Percentiles rank a stretch among this genome's conserved stretches.
These are phyloP conservation scores for Prunus yedoensis DNA, from an alignment of 331 rosid genomes.

Conservation along the genomic window DNA sequence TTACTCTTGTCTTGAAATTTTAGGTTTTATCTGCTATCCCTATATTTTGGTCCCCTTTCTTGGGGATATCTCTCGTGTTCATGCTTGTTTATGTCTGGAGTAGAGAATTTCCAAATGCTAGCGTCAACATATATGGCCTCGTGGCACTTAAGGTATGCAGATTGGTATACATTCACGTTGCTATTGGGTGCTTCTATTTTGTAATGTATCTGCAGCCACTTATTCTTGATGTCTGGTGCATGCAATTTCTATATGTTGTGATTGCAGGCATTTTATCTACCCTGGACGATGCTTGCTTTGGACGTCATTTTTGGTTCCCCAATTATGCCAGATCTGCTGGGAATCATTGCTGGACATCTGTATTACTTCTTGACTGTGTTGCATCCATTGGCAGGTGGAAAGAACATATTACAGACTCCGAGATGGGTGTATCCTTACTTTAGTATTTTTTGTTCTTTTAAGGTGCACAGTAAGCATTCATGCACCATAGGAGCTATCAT, in stretches of 20 bases:
- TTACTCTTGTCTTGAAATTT: constrained; percentile 18
- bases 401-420: constrained; percentile 74
- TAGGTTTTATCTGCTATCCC: constrained; percentile 78
- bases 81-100: constrained; percentile 97
- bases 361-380: constrained; percentile 93
- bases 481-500: neutral
- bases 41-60: constrained; percentile 48
- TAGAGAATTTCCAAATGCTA: constrained; percentile 93
- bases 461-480: constrained; percentile 2
- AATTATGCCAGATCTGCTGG: constrained; percentile 66
- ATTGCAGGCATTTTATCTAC: constrained; percentile 93
- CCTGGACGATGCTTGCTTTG: constrained; percentile 96
- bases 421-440: constrained; percentile 90
- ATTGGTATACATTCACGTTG: neutral
- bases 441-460: constrained; percentile 14
- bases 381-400: constrained; percentile 93
- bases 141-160: constrained; percentile 71
- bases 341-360: constrained; percentile 93
- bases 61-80: constrained; percentile 85
- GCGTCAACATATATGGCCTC: constrained; percentile 85
- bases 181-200: constrained; percentile 16
- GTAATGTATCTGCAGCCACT: constrained; percentile 6
- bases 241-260: constrained; percentile 15
- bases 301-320: constrained; percentile 88
- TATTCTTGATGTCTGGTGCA: constrained; percentile 19